Evolutionary conservation across 495 filamentous ascomycete genomes (phyloP).

Genomic region (Penicillium riverlandense): DNA sequence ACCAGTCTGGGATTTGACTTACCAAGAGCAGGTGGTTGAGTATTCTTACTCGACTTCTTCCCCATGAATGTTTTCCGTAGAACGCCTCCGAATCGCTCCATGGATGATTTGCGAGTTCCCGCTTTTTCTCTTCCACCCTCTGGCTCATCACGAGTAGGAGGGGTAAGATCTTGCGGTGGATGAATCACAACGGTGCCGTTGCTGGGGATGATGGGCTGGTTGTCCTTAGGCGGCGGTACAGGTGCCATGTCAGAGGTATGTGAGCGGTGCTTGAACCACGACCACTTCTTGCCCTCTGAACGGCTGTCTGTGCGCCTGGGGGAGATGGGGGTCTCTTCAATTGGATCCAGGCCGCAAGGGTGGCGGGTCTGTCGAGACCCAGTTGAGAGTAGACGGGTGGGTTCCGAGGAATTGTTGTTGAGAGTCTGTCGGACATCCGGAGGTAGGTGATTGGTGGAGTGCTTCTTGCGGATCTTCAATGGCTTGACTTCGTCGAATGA

Average conservation of each 20-base stretch:
- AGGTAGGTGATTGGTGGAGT: background rate
- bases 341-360: constrained; percentile 20
- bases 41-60: constrained; percentile 19
- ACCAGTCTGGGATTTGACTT: constrained; percentile 1
- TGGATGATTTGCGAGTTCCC: constrained; percentile 16
- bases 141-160: background rate
- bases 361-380: constrained; percentile 11
- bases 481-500: constrained; percentile 38
- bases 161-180: constrained; percentile 1
- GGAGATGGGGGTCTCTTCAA: constrained; percentile 22
- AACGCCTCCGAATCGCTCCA: constrained; percentile 16
- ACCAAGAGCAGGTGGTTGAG: constrained; percentile 12
- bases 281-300: constrained; percentile 47
- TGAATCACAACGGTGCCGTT: constrained; percentile 21
- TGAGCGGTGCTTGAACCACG: constrained; percentile 58
- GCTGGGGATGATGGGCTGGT: constrained; percentile 15
- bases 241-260: constrained; percentile 28
- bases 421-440: background rate
- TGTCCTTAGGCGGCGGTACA: constrained; percentile 9
- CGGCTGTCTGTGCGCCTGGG: constrained; percentile 17
- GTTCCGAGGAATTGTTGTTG: background rate
- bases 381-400: constrained; percentile 7
- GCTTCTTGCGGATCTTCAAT: constrained; percentile 50
- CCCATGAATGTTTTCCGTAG: constrained; percentile 29
- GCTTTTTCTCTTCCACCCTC: background rate